A percentile compares a stretch with the other conserved stretches of the same genome.
These are phyloP conservation scores for Daldinia concentrica DNA, from an alignment of 495 filamentous ascomycete genomes.

Conservation along the genomic window DNA sequence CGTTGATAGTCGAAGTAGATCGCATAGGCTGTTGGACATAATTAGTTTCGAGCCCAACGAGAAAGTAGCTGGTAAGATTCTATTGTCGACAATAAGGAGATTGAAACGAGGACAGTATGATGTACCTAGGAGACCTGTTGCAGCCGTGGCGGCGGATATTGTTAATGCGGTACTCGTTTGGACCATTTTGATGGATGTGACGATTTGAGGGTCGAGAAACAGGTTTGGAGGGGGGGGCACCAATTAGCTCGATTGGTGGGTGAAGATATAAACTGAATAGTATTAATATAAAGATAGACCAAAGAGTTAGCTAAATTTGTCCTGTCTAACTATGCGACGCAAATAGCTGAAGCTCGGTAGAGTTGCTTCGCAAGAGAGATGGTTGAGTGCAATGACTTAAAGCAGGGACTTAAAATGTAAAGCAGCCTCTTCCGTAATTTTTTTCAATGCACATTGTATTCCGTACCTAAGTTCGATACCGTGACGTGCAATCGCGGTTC, in stretches of 20 bases:
- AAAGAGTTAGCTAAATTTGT: not conserved
- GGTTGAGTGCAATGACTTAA: constrained; percentile 8
- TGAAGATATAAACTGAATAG: not conserved
- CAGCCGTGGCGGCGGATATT: constrained; percentile 74
- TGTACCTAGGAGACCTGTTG: constrained; percentile 80
- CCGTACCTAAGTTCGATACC: constrained; percentile 23
- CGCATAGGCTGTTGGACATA: constrained; percentile 66
- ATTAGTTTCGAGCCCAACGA: constrained; percentile 61
- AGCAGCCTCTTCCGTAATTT: constrained; percentile 9
- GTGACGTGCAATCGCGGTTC: constrained; percentile 34
- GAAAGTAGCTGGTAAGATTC: constrained; percentile 51
- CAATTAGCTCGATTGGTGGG: constrained; percentile 8
- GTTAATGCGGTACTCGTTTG: constrained; percentile 77
- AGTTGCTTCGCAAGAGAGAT: constrained; percentile 23
- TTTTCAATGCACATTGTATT: constrained; percentile 34
- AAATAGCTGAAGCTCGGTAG: constrained; percentile 14
- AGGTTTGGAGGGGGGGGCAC: constrained; percentile 24
- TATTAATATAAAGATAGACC: not conserved
- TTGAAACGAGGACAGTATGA: not conserved
- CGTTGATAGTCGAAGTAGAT: constrained; percentile 95
- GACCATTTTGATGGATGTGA: constrained; percentile 60
- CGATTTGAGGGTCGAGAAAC: constrained; percentile 26
- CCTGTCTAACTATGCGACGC: constrained; percentile 3
- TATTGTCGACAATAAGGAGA: constrained; percentile 20
- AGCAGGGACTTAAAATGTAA: not conserved